phyloP scores from a whole-genome alignment of 2,329 filamentous ascomycete genomes.

The Cytospora mali region DNA sequence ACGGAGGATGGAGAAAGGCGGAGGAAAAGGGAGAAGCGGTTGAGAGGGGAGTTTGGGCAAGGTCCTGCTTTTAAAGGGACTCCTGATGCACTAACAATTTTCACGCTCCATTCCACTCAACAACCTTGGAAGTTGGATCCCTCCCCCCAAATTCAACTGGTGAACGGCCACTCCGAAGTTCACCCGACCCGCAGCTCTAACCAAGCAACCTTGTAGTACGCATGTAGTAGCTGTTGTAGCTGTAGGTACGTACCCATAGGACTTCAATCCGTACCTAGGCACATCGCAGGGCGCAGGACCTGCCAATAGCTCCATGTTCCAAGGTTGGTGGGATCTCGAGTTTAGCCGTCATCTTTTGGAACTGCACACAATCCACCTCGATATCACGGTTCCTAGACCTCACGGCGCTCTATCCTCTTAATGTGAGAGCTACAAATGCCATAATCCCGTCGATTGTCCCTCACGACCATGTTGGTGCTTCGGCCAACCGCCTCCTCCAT shows the following conservation, averaged over 20 bases:
- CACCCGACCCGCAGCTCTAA: slow-evolving; percentile 8
- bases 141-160: background rate
- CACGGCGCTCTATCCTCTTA: slow-evolving; percentile 13
- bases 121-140: background rate
- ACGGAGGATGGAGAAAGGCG: background rate
- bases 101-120: background rate
- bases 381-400: slow-evolving; percentile 1
- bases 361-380: slow-evolving; percentile 9
- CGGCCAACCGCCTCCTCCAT: slow-evolving; percentile 32
- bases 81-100: slow-evolving; percentile 23
- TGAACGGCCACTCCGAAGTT: slow-evolving; percentile 4
- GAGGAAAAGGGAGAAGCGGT: background rate
- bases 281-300: background rate
- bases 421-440: slow-evolving; percentile 8
- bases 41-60: slow-evolving; percentile 13
- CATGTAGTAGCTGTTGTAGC: background rate
- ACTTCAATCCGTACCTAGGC: too few relatives aligned
- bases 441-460: slow-evolving; percentile 10
- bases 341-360: background rate
- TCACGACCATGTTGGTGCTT: slow-evolving; percentile 36
- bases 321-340: background rate
- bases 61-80: slow-evolving; percentile 22
- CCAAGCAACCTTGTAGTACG: too few relatives aligned
- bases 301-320: background rate
- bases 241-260: background rate